A percentile compares a stretch with the other conserved stretches of the same genome.
These are phyloP conservation scores for Aphanomyces euteiches DNA, from an alignment of 352 stramenopile genomes.

Conservation along the genomic window DNA sequence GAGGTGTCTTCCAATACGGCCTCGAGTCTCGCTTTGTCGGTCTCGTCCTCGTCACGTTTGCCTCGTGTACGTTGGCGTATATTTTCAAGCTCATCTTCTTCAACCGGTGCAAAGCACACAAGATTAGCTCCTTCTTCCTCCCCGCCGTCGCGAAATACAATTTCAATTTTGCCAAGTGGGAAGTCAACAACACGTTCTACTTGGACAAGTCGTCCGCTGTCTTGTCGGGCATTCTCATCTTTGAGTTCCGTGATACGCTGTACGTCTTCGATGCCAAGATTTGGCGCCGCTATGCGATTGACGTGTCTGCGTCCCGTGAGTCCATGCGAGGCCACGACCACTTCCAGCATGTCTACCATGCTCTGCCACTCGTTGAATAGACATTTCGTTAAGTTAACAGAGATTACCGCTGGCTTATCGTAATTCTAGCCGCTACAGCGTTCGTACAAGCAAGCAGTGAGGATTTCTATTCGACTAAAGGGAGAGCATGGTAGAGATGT, in stretches of 20 bases:
- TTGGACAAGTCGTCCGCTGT: conserved; percentile 23
- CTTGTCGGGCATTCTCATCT: conserved; percentile 7
- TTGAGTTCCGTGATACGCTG: not conserved
- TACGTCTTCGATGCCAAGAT: conserved; percentile 26
- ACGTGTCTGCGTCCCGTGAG: not conserved
- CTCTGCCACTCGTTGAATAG: conserved; percentile 8
- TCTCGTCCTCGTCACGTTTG: not conserved
- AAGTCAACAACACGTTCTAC: conserved; percentile 12
- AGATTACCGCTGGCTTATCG: too few species aligned
- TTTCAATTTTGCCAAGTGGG: conserved; percentile 12
- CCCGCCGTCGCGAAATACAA: conserved; percentile 15
- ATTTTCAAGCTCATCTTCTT: not conserved
- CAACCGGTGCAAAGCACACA: not conserved
- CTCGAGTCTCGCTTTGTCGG: not conserved
- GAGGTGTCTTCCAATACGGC: conserved; percentile 13
- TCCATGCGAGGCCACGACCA: conserved; percentile 1
- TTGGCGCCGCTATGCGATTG: conserved; percentile 13
- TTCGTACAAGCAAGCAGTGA: too few species aligned
- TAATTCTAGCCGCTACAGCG: too few species aligned
- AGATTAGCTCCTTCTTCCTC: conserved; percentile 17
- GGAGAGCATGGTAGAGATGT: conserved; percentile 3
- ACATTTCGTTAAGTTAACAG: not conserved
- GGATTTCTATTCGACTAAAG: conserved; percentile 9
- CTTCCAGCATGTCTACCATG: not conserved
- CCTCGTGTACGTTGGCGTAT: not conserved